These are phyloP conservation scores for Stentor coeruleus DNA, from an alignment of 73 alveolate species.

Conservation along the genomic window DNA sequence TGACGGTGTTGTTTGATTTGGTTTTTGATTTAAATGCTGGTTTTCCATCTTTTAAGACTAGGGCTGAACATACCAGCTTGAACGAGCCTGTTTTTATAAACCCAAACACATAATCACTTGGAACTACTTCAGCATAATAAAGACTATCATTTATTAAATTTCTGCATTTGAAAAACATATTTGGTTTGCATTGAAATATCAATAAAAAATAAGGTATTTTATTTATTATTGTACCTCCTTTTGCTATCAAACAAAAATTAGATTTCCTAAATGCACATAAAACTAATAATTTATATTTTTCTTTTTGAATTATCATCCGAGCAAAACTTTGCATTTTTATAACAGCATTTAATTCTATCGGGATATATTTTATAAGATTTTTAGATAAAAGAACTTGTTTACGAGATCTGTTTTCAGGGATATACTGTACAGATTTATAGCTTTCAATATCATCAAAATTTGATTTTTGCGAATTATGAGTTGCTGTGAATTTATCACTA, in stretches of 20 bases:
- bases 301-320: not conserved
- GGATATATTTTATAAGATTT: not conserved
- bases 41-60: not conserved
- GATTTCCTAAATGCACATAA: not conserved
- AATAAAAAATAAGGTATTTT: not conserved
- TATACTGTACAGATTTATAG: too few relatives aligned
- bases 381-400: not conserved
- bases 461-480: too few relatives aligned
- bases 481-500: too few relatives aligned
- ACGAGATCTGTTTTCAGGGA: not conserved
- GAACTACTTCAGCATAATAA: not conserved
- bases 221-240: not conserved
- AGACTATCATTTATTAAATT: not conserved
- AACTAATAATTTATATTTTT: too few relatives aligned
- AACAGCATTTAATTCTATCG: not conserved
- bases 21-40: not conserved
- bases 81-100: not conserved
- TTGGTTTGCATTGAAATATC: not conserved
- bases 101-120: not conserved
- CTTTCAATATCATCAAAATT: too few relatives aligned
- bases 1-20: not conserved
- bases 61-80: not conserved
- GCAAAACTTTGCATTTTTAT: not conserved
- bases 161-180: not conserved
- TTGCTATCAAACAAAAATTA: not conserved